Evolutionary conservation across 257 asterid genomes (phyloP).

Genomic region (Scutellaria baicalensis): DNA sequence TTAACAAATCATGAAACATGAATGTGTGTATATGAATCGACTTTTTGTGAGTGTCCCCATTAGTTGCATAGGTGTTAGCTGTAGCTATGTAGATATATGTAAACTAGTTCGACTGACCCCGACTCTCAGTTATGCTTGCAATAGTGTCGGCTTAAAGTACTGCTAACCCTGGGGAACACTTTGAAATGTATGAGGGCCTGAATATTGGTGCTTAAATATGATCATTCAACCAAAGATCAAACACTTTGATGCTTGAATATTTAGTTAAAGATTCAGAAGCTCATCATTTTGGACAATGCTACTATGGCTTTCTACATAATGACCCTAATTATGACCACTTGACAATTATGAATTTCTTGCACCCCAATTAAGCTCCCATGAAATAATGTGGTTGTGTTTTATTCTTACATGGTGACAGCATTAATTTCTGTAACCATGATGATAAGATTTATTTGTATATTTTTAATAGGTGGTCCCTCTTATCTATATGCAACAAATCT

Average conservation of each 20-base stretch:
- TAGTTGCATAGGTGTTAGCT: slow-evolving; percentile 15
- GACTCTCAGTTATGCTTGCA: neutral
- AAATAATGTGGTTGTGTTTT: no score
- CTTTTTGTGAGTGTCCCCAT: neutral
- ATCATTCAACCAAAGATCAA: neutral
- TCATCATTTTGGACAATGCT: neutral
- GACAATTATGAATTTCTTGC: no score
- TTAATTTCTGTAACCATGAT: no score
- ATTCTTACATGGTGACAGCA: no score
- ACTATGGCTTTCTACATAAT: neutral
- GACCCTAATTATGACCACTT: neutral
- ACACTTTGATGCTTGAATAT: neutral
- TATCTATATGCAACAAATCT: no score
- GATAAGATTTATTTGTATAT: no score
- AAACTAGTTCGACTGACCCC: slow-evolving; percentile 11
- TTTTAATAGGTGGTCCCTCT: no score
- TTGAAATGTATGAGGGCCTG: no score
- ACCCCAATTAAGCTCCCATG: no score
- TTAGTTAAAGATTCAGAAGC: neutral
- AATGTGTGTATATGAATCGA: slow-evolving; percentile 19
- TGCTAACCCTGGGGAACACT: neutral
- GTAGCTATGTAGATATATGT: slow-evolving; percentile 20
- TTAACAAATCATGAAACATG: slow-evolving; percentile 25
- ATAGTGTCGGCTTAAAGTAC: slow-evolving; percentile 17
- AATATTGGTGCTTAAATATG: no score